Base-by-base conservation (phyloP, 2,329 filamentous ascomycete species). In the Aspergillus ruber region DNA sequence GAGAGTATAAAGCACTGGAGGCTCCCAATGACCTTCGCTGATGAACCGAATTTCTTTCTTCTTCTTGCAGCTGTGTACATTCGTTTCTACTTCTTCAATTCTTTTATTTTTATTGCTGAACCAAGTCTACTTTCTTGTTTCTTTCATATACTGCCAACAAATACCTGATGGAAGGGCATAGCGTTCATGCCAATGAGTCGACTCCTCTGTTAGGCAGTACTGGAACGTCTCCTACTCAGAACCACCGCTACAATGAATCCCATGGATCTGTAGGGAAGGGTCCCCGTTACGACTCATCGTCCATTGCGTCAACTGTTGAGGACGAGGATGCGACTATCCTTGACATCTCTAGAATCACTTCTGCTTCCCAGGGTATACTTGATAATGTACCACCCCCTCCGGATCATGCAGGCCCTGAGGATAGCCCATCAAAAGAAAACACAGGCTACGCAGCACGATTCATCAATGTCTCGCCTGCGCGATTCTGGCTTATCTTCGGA, bases 401-500 rank as follows among this genome's bases (percentile, higher is more conserved):
- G 38, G 6, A 54, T 45, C 8, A 55, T 17, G 43, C 13, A 10
- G 51, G 51, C 39, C 43, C 48, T 6, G 45, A 55, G 40, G 20
- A 25, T 25, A 50, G 27, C 6, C 20, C 20, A 9, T 40, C 39
- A 6, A 40, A 47, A 17, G 50, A 58, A 7, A 52, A 50, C 13
- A 45, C 51, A 6, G 52, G 47, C 15, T 66, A 67, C 45, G 58
- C 58, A 6, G 50, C 61, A 7, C 63, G 65, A 10, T 71, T 70
- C 44, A 65, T 68, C 36, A 62, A 69, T 44, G 62, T 71, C 10
- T 66, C 64, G 0, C 64, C 65, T 1, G 56, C 57, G 10, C 72
- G 75, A 25, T 86, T 87, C 68, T 82, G 80, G 76, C 61, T 81
- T 50, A 79, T 85, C 47, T 86, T 85, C 60, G 55, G 68, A 5